Conservation (phyloP, 257 asterid genomes). For the Fraxinus anomala region DNA sequence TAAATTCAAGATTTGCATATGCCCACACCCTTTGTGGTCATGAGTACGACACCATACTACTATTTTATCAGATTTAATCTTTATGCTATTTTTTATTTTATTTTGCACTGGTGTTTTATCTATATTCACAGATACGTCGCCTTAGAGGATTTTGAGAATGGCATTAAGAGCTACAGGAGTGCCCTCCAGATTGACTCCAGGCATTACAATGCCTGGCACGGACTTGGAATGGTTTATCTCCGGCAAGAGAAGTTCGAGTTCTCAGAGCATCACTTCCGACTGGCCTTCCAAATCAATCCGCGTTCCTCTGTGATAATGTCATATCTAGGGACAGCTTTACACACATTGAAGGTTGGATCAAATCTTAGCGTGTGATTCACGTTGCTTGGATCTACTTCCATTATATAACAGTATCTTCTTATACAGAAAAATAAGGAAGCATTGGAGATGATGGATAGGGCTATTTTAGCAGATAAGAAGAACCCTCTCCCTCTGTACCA, state of each 20-base stretch:
- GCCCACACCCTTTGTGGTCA: constrained; percentile 96
- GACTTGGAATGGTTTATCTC: constrained; percentile 95
- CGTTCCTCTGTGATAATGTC: constrained; percentile 95
- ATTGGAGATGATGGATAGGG: constrained; percentile 83
- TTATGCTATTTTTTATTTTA: constrained; percentile 2
- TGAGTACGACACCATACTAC: constrained; percentile 55
- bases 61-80: constrained; percentile 20
- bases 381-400: constrained; percentile 23
- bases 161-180: constrained; percentile 77
- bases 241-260: constrained; percentile 92
- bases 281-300: constrained; percentile 86
- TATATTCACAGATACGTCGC: constrained; percentile 69
- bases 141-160: constrained; percentile 90
- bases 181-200: constrained; percentile 84
- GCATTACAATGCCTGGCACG: constrained; percentile 99
- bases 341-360: constrained; percentile 70
- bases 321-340: constrained; percentile 89
- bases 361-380: background rate
- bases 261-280: constrained; percentile 92
- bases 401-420: constrained; percentile 16
- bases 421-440: constrained; percentile 79
- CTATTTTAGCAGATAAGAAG: constrained; percentile 89
- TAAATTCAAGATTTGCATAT: constrained; percentile 83
- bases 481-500: constrained; percentile 95
- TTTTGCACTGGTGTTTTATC: constrained; percentile 19